phyloP scores from a whole-genome alignment of 164 flowering plant genomes.

The Hamamelis virginiana region DNA sequence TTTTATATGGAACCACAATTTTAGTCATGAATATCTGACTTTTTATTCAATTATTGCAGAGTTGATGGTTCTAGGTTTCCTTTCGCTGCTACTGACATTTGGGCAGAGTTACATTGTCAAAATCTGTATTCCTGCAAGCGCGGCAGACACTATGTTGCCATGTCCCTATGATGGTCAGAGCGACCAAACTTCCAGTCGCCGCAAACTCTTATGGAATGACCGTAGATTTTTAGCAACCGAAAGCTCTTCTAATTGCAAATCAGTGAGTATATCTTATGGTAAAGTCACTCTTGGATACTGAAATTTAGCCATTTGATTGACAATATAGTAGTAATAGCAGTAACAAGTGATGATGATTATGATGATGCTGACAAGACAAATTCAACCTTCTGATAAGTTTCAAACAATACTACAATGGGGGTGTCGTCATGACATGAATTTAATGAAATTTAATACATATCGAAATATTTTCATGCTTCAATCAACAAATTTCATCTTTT shows the following conservation, averaged over 20 bases:
- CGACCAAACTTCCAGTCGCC: constrained; percentile 9
- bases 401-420: no score
- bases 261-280: constrained; percentile 13
- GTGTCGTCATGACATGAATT: no score
- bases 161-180: constrained; percentile 20
- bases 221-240: constrained; percentile 39
- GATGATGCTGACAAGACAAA: no score
- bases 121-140: constrained; percentile 47
- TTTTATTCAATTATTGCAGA: constrained; percentile 39
- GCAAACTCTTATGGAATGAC: constrained; percentile 44
- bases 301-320: not conserved
- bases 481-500: not conserved
- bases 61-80: constrained; percentile 76
- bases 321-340: no score
- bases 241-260: constrained; percentile 23
- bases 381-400: no score
- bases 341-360: no score
- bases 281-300: not conserved
- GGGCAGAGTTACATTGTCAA: constrained; percentile 47
- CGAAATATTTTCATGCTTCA: not conserved
- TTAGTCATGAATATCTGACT: not conserved
- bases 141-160: constrained; percentile 57
- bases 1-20: not conserved
- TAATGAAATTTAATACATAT: no score
- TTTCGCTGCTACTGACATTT: constrained; percentile 62